Evolutionary conservation across 805 yeast genomes (phyloP), one percentile per base, ranked within the genome.

Genomic region (Yarrowia sp.): DNA sequence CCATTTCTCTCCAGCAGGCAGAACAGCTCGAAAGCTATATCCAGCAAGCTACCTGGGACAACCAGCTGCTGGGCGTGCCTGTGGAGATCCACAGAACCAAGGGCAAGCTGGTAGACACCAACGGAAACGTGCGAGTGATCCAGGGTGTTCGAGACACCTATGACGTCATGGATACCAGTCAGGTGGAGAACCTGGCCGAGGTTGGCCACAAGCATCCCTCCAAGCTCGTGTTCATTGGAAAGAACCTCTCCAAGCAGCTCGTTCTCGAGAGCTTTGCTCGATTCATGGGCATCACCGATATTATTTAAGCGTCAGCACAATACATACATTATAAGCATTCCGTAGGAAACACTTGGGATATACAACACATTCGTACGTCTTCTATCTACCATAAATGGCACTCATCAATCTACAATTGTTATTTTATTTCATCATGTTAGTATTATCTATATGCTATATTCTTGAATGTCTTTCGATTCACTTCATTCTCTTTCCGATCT

Each of bases 121-220:
- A 75, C 1, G 74, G 77, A 3, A 72, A 76, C 5, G 86, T 83
- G 26, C 83, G 85, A 71, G 90, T 92, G 8, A 79, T 95, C 11
- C 99, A 95, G 77, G 98, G 97, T 12, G 99, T 95, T 0, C 82
- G 98, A 70, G 95, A 92, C 68, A 92, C 97, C 0, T 95, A 92
- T 77, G 99, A 95, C 71, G 81, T 91, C 2, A 82, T 88, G 4
- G 87, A 85, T 14, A 81, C 81, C 1, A 68, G 52, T 16, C 56
- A 63, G 38, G 56, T 48, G 40, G 67, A 63, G 46, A 70, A 71
- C 43, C 32, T 72, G 38, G 80, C 80, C 8, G 73, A 73, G 5
- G 73, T 76, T 53, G 80, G 82, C 5, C 83, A 79, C 0, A 75
- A 81, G 1, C 74, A 72, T 0, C 70, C 76, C 40, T 86, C 89